These are phyloP conservation scores for Trametes villosa DNA, from an alignment of 768 basidiomycete genomes.

Conservation along the genomic window DNA sequence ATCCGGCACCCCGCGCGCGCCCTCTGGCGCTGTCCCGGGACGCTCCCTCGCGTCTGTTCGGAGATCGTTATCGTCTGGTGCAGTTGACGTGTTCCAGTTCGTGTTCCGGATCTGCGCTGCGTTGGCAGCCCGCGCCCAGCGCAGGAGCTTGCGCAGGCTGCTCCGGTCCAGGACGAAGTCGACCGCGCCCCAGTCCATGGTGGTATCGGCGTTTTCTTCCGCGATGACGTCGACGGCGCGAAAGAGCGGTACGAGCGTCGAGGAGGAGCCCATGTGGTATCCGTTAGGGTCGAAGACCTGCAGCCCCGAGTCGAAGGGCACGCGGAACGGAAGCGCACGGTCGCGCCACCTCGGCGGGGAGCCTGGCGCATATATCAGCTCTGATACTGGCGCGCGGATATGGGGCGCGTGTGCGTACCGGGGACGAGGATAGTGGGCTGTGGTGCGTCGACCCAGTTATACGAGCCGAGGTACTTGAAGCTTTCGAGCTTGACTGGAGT, in stretches of 20 bases:
- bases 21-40: not conserved
- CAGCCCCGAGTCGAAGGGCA: constrained; percentile 55
- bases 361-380: constrained; percentile 42
- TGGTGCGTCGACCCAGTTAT: constrained; percentile 51
- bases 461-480: constrained; percentile 51
- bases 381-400: too few species aligned
- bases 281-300: constrained; percentile 61
- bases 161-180: constrained; percentile 66
- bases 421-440: constrained; percentile 56
- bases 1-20: constrained; percentile 25
- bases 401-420: constrained; percentile 34
- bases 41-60: not conserved
- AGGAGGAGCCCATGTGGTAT: constrained; percentile 39
- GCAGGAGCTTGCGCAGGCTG: constrained; percentile 59
- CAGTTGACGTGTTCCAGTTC: not conserved
- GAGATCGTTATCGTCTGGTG: not conserved
- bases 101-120: not conserved
- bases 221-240: constrained; percentile 52
- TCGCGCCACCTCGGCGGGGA: constrained; percentile 62
- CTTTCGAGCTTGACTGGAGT: constrained; percentile 28
- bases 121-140: constrained; percentile 48
- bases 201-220: constrained; percentile 26
- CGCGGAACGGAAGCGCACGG: constrained; percentile 48
- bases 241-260: constrained; percentile 57
- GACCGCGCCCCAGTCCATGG: constrained; percentile 42